Percentiles rank a stretch among this genome's conserved stretches.
Evolutionary conservation across 2,329 filamentous ascomycete species (phyloP).

Genomic region (Venturia oleaginea): DNA sequence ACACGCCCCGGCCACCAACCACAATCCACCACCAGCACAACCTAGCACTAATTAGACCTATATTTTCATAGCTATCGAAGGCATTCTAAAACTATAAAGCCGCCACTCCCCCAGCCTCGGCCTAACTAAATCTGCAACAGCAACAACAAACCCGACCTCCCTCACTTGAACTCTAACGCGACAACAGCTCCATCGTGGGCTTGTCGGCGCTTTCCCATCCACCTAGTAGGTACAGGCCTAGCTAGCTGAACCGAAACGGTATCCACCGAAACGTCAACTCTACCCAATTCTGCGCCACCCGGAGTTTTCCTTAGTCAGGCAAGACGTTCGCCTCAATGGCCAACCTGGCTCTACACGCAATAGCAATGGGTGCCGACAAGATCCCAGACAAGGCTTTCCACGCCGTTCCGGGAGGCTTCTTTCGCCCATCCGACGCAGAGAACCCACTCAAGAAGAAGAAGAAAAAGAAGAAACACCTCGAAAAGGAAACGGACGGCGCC

Average conservation of each 20-base stretch:
- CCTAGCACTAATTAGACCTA: not conserved
- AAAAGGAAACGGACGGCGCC: not conserved
- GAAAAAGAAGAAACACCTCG: slow-evolving; percentile 5
- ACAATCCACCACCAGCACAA: not conserved
- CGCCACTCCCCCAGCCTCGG: not conserved
- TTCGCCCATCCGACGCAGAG: slow-evolving; percentile 1
- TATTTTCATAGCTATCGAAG: not conserved
- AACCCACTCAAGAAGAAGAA: slow-evolving; percentile 11
- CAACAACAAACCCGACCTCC: not conserved
- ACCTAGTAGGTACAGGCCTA: not conserved
- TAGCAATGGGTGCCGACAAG: slow-evolving; percentile 12
- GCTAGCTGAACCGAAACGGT: not conserved
- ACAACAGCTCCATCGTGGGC: not conserved
- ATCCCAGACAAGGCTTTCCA: slow-evolving; percentile 13
- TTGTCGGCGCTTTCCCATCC: not conserved
- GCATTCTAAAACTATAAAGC: not conserved
- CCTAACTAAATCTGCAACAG: not conserved
- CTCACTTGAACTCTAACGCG: not conserved
- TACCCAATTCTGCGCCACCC: not conserved
- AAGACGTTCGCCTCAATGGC: slow-evolving; percentile 11
- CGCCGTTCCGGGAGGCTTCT: slow-evolving; percentile 12
- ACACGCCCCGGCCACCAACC: not conserved
- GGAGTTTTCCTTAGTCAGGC: not conserved
- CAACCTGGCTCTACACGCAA: slow-evolving; percentile 10
- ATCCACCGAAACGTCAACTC: not conserved